Conservation (phyloP, 2,329 filamentous ascomycete species). For the Fusarium duplospermum region DNA sequence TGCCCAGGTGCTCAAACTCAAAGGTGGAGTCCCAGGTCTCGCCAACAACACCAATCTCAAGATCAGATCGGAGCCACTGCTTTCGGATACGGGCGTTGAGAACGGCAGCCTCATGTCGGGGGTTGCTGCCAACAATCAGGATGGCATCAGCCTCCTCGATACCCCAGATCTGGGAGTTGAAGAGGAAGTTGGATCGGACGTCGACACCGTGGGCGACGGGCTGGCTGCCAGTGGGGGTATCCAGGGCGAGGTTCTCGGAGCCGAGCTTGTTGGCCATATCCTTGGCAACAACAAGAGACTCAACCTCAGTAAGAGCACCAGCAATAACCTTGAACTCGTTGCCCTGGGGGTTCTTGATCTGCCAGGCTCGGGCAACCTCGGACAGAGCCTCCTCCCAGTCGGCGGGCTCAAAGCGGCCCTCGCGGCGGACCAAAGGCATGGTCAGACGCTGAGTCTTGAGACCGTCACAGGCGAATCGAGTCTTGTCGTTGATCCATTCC, state of each 20-base stretch:
- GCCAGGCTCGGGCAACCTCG: slow-evolving; percentile 85
- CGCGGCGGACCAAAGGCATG: slow-evolving; percentile 87
- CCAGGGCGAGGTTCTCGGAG: slow-evolving; percentile 94
- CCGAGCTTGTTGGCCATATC: slow-evolving; percentile 96
- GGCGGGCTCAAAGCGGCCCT: slow-evolving; percentile 90
- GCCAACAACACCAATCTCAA: slow-evolving; percentile 91
- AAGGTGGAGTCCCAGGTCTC: slow-evolving; percentile 95
- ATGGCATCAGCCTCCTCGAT: slow-evolving; percentile 95
- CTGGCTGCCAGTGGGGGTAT: slow-evolving; percentile 84
- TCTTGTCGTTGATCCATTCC: slow-evolving; percentile 99
- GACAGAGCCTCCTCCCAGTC: slow-evolving; percentile 96
- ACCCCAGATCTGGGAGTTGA: slow-evolving; percentile 95
- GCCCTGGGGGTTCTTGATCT: slow-evolving; percentile 81
- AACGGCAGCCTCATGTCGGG: slow-evolving; percentile 92
- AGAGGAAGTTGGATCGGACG: slow-evolving; percentile 92
- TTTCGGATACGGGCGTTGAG: slow-evolving; percentile 97
- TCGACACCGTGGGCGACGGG: slow-evolving; percentile 94
- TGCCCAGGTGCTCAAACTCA: slow-evolving; percentile 91
- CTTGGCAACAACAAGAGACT: slow-evolving; percentile 96
- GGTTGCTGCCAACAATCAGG: slow-evolving; percentile 93
- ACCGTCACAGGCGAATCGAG: slow-evolving; percentile 94
- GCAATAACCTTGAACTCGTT: slow-evolving; percentile 97
- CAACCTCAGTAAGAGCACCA: slow-evolving; percentile 90
- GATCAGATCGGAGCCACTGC: slow-evolving; percentile 95
- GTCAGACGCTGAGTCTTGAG: slow-evolving; percentile 96